phyloP scores from a whole-genome alignment of 306 rosid species.

The Vigna hirtella region DNA sequence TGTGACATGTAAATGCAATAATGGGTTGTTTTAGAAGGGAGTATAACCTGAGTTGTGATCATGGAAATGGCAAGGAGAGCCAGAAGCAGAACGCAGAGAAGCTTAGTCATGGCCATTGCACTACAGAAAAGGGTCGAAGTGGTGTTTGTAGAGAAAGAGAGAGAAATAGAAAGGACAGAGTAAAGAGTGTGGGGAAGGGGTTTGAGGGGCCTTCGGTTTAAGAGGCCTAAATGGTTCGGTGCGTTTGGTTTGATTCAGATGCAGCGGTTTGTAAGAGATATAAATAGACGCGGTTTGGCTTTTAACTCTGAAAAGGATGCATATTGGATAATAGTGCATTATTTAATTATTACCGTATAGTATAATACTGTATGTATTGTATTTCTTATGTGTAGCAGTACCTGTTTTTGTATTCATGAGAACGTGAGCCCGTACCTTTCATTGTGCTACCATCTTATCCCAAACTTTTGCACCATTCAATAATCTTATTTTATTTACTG shows the following conservation, averaged over 20 bases:
- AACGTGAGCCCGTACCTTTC: conserved; percentile 17
- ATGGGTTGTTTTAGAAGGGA: neutral
- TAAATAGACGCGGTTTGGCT: conserved; percentile 49
- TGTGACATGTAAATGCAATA: conserved; percentile 4
- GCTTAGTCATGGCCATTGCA: conserved; percentile 49
- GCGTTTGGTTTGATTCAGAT: conserved; percentile 43
- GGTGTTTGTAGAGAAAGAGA: conserved; percentile 12
- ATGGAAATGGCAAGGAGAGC: conserved; percentile 60
- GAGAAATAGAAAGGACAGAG: neutral
- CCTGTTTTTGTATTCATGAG: neutral
- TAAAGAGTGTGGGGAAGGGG: neutral
- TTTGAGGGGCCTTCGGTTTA: conserved; percentile 21
- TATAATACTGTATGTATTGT: neutral
- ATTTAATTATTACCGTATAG: neutral
- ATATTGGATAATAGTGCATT: neutral
- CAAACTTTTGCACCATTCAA: conserved; percentile 24
- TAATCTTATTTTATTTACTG: conserved; percentile 1
- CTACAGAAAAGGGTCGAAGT: neutral
- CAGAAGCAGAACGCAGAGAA: conserved; percentile 54
- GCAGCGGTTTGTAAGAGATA: conserved; percentile 37
- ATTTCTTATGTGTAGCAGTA: neutral
- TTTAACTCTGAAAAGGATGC: neutral
- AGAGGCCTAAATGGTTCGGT: conserved; percentile 31
- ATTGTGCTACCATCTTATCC: conserved; percentile 25
- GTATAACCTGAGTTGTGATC: conserved; percentile 53